Evolutionary conservation across 495 filamentous ascomycete genomes (phyloP), one percentile per base, ranked within the genome.

Genomic region (Pseudotulostoma volvatum): DNA sequence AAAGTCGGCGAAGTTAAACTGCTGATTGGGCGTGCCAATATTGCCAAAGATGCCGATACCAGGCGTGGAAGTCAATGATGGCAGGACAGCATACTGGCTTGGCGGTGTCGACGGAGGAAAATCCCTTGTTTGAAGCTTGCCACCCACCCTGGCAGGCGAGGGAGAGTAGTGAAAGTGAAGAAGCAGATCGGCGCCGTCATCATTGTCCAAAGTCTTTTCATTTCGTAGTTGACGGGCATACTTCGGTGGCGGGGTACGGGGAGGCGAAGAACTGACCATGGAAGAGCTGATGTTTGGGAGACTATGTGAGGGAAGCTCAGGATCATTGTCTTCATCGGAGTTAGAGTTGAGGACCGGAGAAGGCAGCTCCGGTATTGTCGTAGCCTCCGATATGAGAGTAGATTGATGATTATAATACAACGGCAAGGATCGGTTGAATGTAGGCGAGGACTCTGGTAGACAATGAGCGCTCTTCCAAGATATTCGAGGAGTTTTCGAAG

Each of bases 1-100:
- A 53, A 93, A 99, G 53, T 96, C 92, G 5, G 85, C 76, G 60
- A 95, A 94, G 61, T 95, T 90, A 61, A 95, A 93, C 42, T 74
- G 74, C 39, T 76, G 71, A 18, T 64, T 64, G 1, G 72, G 72
- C 2, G 72, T 77, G 31, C 67, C 68, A 32, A 75, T 64, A 35
- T 68, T 71, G 7, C 57, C 52, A 43, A 77, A 76, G 3, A 74
- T 62, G 31, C 61, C 68, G 23, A 64, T 67, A 32, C 79, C 79
- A 3, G 84, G 80, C 4, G 84, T 90, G n/a, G 81, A 79, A 13
- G 86, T 93, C 44, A 66, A 33, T 7, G 53, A 54, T 7, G 59
- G 57, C 20, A 93, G 66, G 9, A 75, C 74, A 9, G 81, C 70
- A 48, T 71, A 72, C 54, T 80, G 80, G 20, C 81, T 78, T 9